Evolutionary conservation across 1,139 yeast species (phyloP), one percentile per base, ranked within the genome.

Genomic region (Groenewaldozyma sp.): DNA sequence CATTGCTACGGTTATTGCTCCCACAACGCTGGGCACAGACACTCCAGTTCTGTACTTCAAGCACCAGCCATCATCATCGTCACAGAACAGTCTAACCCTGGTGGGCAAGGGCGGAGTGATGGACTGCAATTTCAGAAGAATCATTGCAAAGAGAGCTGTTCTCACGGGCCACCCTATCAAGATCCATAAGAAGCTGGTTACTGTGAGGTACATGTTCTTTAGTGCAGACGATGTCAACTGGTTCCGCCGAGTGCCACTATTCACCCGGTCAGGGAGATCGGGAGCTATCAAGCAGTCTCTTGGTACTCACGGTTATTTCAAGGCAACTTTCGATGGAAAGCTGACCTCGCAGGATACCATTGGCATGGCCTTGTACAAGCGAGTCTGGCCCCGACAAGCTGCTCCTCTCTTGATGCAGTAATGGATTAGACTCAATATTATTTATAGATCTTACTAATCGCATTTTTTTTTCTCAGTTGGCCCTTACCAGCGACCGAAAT

Each of bases 221-320:
- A 86, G 81, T 55, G 67, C 86, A 10, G 87, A 82, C 34, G 99
- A 93, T 59, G 82, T 93, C 51, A 74, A 74, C 49, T 84, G 83
- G 78, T 93, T 82, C 71, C 84, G 84, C 66, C 82, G 93, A 3
- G 81, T 93, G 50, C 97, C 97, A 31, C 67, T 93, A 48, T 91
- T 86, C 62, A 88, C 97, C 35, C 86, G 84, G 59, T 73, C 79
- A 52, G 98, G 98, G 38, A 77, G 96, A 60, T 71, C 87, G 31
- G 99, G 99, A 42, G 82, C 81, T 60, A 86, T 93, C 60, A 88
- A 86, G 62, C 97, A 91, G 60, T 76, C 88, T 59, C 72, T 93
- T 65, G 99, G 99, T 65, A 93, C 98, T 2, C 98, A 93, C 62
- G 99, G 99, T 48, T 86, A 91, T 65, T 88, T 82, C 72, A 93